Evolutionary conservation across 108 stramenopile species (phyloP), one percentile per base, ranked within the genome.

Genomic region (Fistulifera solaris): DNA sequence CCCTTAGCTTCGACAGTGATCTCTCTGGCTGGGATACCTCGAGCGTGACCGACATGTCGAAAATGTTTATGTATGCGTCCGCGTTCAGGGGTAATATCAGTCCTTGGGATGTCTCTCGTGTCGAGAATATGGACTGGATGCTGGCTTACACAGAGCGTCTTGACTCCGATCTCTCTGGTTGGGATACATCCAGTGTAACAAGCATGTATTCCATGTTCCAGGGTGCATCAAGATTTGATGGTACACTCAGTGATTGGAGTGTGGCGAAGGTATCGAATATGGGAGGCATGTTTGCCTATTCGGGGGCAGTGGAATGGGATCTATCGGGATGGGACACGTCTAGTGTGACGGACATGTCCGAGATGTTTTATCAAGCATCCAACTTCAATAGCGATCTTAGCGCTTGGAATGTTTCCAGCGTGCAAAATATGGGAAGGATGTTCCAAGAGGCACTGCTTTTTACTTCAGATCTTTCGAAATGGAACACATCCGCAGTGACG

Each of bases 251-350:
- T n/a, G n/a, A n/a, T n/a, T n/a, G n/a, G n/a, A n/a, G n/a, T n/a
- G n/a, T n/a, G 12, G 31, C 53, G 1, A 14, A 45, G 25, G 75
- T 76, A 17, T 65, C 58, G 16, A 8, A 35, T 46, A 67, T 71
- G 66, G 12, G 44, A 8, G 19, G 11, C 26, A 75, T 75, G 69
- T 75, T 75, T n/a, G n/a, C n/a, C n/a, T n/a, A n/a, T n/a, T n/a
- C n/a, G n/a, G n/a, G n/a, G 52, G 12, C 22, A n/a, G n/a, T n/a
- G n/a, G n/a, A n/a, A n/a, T n/a, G 24, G 38, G 51, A 0, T 12
- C 28, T 25, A 69, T 75, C n/a, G n/a, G n/a, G n/a, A n/a, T n/a
- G n/a, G n/a, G n/a, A n/a, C n/a, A n/a, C n/a, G n/a, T n/a, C n/a
- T n/a, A n/a, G n/a, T n/a, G n/a, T n/a, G 17, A 67, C 61, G 19